Percentiles rank a stretch among this genome's conserved stretches.
phyloP scores from a whole-genome alignment of 257 asterid genomes.

The Buddleja alternifolia region DNA sequence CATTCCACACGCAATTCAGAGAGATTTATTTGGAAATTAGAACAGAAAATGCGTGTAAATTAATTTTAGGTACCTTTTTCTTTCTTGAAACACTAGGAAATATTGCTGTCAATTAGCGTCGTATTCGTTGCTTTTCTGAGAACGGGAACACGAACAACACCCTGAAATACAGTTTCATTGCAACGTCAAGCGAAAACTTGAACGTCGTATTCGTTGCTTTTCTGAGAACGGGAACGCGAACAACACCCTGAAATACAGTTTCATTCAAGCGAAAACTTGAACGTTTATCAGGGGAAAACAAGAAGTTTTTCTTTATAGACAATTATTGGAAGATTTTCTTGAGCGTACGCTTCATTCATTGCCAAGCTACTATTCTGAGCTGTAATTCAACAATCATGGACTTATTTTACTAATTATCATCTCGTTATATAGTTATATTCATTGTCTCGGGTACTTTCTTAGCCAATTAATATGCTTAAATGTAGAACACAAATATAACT shows the following conservation, averaged over 20 bases:
- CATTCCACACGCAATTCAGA: conserved; percentile 8
- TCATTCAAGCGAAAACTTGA: background rate
- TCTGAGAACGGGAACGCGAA: background rate
- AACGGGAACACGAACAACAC: background rate
- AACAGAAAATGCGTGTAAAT: background rate
- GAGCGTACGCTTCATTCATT: conserved; percentile 3
- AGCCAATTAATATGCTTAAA: background rate
- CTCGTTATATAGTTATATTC: background rate
- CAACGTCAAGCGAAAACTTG: no score
- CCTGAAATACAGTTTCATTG: background rate
- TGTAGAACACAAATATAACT: background rate
- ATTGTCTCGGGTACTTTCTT: background rate
- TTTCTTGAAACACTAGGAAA: background rate
- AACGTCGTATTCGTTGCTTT: background rate
- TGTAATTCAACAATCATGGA: background rate
- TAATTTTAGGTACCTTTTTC: conserved; percentile 1
- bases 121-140: background rate
- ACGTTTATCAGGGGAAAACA: background rate
- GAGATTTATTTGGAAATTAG: conserved; percentile 5
- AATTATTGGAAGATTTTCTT: background rate
- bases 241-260: background rate
- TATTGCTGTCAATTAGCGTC: conserved; percentile 12
- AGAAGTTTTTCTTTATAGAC: background rate
- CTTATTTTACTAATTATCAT: background rate
- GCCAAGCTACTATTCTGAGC: background rate